Evolutionary conservation across 2,329 filamentous ascomycete genomes (phyloP), one percentile per base, ranked within the genome.

Genomic region (Endoconidiophora laricicola): DNA sequence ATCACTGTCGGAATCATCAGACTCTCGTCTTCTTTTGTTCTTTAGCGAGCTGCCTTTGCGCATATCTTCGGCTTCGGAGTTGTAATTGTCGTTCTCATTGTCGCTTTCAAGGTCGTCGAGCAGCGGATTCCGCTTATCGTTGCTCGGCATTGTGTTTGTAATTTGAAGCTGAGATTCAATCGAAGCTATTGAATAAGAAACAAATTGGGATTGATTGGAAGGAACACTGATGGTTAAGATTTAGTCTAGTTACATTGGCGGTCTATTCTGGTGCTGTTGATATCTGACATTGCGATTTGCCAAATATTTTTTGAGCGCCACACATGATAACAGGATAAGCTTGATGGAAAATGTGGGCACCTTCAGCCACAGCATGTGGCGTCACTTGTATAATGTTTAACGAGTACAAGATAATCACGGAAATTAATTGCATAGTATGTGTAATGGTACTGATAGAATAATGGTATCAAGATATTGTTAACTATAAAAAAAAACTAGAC

Each of bases 31-130:
- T 58, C 77, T 72, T 56, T 81, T 69, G 65, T 88, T 88, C 43
- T 73, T 65, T 54, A 64, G 65, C 62, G 73, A 66, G 54, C 70
- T 72, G 49, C 79, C 81, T 62, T 83, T 83, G 58, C 71, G 75
- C 54, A 86, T 60, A 54, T 85, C 78, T 43, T 79, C 73, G 23
- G 61, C 67, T 20, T 83, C 81, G 0, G 82, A 86, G 55, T 83
- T 69, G 61, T 83, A 84, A 51, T 73, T 77, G 46, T 69, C 65
- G 55, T 66, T 65, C 37, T 69, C 69, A 43, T 79, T 75, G 36
- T 78, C 74, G 18, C 78, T 74, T 59, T 77, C 81, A 16, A 53
- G 46, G n/a, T 49, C 41, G 43, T 53, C 51, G 24, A 53, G 51
- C 14, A 53, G 42, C n/a, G 51, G 51, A 37, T 53, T 53, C 26